Base-by-base conservation (phyloP, 75 land plant genomes). In the Picea glauca region DNA sequence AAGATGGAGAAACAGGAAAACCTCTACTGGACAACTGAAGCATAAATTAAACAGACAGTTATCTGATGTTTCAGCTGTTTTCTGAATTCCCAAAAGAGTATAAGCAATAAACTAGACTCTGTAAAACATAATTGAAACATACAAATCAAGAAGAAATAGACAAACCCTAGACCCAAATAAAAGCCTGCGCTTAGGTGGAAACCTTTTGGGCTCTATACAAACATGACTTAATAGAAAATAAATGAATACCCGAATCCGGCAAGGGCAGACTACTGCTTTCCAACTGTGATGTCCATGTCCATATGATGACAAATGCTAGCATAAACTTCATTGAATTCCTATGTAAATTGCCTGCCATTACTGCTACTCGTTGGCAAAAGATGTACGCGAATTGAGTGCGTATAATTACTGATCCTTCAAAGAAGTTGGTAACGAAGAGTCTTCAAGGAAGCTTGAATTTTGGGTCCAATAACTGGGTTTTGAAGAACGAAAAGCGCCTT, bases 241-340 rank as follows among this genome's bases (percentile, higher is more conserved):
- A 64, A 32, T 65, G 68, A 32, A 12, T 32, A 65, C 68, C 68
- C 35, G 68, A 32, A 65, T 65, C 30, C 17, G 68, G 35, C 68
- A 8, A 46, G 54, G 54, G 0, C 54, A 46, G 54, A 8, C 54
- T 7, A 8, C 54, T 46, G 54, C 38, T 38, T 4, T 65, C 38
- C 18, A 5, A 33, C 68, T 15, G 68, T 32, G 14, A 13, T 15
- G 38, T 15, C 40, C 68, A 65, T 33, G 35, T 32, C 5, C 32
- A 33, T 46, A 46, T 8, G 38, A 0, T 35, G 38, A 35, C 3
- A 35, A 35, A 35, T 35, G 0, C 3, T 3, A 35, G 38, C 38
- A 35, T 35, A 35, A 35, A 35, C 38, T 35, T 35, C 38, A 35
- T 35, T 35, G 38, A 35, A 35, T 35, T 35, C 38, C 38, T 35